Evolutionary conservation across 495 filamentous ascomycete genomes (phyloP).

Genomic region (Penicillium waksmanii): DNA sequence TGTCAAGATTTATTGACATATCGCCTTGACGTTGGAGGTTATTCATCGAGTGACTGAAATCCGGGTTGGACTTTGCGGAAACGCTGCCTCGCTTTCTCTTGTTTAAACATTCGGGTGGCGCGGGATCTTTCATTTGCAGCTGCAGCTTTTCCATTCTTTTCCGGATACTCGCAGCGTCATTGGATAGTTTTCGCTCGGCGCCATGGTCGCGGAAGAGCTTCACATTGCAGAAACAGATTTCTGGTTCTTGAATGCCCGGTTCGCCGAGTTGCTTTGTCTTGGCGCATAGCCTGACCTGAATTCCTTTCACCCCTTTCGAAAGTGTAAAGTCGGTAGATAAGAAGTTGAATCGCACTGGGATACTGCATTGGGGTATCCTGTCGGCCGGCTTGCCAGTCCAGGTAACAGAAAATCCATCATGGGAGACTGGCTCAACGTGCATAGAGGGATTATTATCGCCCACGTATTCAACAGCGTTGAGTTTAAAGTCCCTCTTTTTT

Average conservation of each 20-base stretch:
- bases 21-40: not conserved
- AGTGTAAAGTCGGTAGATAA: slow-evolving; percentile 98
- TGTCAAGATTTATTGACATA: not conserved
- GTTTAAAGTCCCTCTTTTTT: slow-evolving; percentile 66
- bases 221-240: slow-evolving; percentile 93
- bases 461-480: slow-evolving; percentile 89
- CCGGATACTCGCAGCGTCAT: slow-evolving; percentile 86
- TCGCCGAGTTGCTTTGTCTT: slow-evolving; percentile 69
- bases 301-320: slow-evolving; percentile 96
- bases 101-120: not conserved
- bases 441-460: slow-evolving; percentile 60
- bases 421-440: slow-evolving; percentile 71
- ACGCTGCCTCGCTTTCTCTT: slow-evolving; percentile 12
- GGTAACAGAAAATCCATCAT: slow-evolving; percentile 88
- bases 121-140: not conserved
- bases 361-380: slow-evolving; percentile 68
- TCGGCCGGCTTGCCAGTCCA: slow-evolving; percentile 73
- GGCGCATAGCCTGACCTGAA: slow-evolving; percentile 86
- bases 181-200: slow-evolving; percentile 92
- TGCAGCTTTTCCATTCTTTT: slow-evolving; percentile 95
- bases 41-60: not conserved
- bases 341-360: slow-evolving; percentile 97
- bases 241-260: slow-evolving; percentile 34
- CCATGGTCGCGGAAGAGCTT: slow-evolving; percentile 97
- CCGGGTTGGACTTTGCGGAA: not conserved